Conservation (phyloP, 176 grass and related monocot species). For the Hsuehochloa calcarea region DNA sequence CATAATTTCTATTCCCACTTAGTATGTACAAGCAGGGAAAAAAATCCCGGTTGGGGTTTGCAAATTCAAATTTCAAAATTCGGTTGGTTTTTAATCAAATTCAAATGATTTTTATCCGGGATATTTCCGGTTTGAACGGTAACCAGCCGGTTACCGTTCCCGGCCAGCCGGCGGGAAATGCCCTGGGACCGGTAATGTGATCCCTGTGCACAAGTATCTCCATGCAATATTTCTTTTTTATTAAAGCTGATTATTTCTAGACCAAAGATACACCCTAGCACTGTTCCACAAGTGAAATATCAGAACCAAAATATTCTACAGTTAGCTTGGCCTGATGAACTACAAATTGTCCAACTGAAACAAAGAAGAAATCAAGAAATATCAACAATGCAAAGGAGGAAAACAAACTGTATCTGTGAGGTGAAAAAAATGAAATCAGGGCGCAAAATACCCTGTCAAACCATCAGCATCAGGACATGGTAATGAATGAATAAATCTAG, state of each 20-base stretch:
- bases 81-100: no score
- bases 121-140: no score
- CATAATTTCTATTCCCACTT: conserved; percentile 17
- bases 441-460: conserved; percentile 14
- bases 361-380: neutral
- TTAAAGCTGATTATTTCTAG: neutral
- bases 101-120: no score
- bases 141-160: no score
- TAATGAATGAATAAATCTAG: conserved; percentile 11
- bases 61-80: no score
- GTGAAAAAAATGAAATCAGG: neutral
- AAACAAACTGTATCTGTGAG: neutral
- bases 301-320: neutral
- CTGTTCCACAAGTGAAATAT: neutral
- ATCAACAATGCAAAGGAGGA: neutral
- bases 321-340: neutral
- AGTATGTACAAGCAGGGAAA: conserved; percentile 9
- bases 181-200: no score
- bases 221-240: neutral
- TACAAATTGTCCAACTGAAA: neutral
- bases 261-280: neutral
- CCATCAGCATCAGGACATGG: conserved; percentile 17
- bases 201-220: conserved; percentile 6
- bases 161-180: no score
- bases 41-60: no score